Base-by-base conservation (phyloP, 2,329 filamentous ascomycete species). In the Aspergillus sojae region DNA sequence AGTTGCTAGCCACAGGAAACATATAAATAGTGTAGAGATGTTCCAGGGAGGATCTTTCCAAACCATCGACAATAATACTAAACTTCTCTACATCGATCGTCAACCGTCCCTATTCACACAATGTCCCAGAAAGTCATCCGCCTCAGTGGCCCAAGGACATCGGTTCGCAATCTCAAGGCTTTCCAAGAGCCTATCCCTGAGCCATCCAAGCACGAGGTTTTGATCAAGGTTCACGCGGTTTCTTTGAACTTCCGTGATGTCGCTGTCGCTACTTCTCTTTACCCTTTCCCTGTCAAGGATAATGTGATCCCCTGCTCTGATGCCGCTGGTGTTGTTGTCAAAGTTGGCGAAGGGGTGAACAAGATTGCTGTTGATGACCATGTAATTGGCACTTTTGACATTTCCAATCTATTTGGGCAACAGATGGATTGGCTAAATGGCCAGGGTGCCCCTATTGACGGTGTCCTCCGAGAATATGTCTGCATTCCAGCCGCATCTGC, bases 181-280 rank as follows among this genome's bases (percentile, higher is more conserved):
- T 57, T 50, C 23, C 52, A 65, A 36, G 66, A 69, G 39, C 58
- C 41, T 43, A 71, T 89, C 1, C 86, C 88, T 16, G 74, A 85
- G 64, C 70, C 88, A 1, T 88, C 88, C 53, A 88, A 91, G 60
- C 84, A 85, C 65, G 86, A 92, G 26, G 88, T 91, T 12, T 83
- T 92, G 23, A 86, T 92, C 68, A 88, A 88, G 74, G 81, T 82
- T 2, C 67, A 76, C 28, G 77, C 75, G 0, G 78, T 78, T 0
- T 74, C 76, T 4, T 68, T 82, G 23, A 81, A 81, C 66, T 80
- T 78, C 61, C 70, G 77, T n/a, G 80, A 80, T 21, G 70, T 81
- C 10, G 70, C 71, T 12, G 77, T 81, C 34, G 68, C 74, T 3
- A 70, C 73, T 62, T 83, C 84, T 58, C 69, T 74, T 34, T 87